Base-by-base conservation (phyloP, 2,329 filamentous ascomycete species). In the Emericellopsis cladophorae region DNA sequence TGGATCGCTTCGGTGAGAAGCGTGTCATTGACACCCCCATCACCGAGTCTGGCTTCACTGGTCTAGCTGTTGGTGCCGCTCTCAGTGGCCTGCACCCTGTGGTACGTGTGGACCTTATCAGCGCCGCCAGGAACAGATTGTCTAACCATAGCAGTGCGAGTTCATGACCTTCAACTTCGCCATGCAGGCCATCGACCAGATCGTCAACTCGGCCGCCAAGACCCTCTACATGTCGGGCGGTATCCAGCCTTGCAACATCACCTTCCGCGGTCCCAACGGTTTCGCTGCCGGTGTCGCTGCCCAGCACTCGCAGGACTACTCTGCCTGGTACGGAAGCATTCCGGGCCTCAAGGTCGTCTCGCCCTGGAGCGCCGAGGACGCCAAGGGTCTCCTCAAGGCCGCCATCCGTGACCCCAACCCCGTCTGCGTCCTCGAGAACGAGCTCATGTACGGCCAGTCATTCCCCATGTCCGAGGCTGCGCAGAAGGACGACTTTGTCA, bases 81-180 rank as follows among this genome's bases (percentile, higher is more conserved):
- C 78, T 98, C 55, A 90, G 88, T 61, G 92, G 92, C 50, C 76
- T 98, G 54, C 84, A 93, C 69, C 92, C 92, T 46, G 77, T 98
- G 53, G 87, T 94, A 72, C 73, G 86, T 77, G 36, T n/a, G 22
- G 16, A 22, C 31, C 15, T 15, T 14, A 35, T 15, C n/a, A 35
- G 32, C n/a, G 9, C 11, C 11, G 4, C n/a, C 9, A 15, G 32
- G n/a, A 21, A 9, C n/a, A 9, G 22, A 40, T 43, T 42, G 39
- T 46, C 36, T 29, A 8, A 12, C 35, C 2, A 11, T 14, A 46
- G 8, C 50, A 92, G 86, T 92, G 84, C 77, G 92, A 98, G 72
- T 98, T 98, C 76, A 98, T 98, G 92, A 98, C 92, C 58, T 96
- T 95, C 80, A 98, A 98, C 79, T 96, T 96, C 62, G 90, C 92